A percentile compares a stretch with the other conserved stretches of the same genome.
These are phyloP conservation scores for Cercospora citrullina DNA, from an alignment of 2,329 filamentous ascomycete species.

Conservation along the genomic window DNA sequence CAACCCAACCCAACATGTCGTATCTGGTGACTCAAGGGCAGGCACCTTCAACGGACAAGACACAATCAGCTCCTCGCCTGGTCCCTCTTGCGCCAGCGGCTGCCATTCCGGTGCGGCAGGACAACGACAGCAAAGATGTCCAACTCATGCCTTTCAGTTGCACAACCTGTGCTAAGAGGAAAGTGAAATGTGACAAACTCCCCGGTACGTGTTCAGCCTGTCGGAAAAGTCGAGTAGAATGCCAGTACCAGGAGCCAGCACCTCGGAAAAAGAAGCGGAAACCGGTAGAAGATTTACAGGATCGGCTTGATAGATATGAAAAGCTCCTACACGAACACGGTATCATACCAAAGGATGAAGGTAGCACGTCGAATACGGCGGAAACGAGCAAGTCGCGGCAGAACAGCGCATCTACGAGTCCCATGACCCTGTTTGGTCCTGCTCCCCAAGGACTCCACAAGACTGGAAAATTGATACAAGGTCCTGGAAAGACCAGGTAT, in stretches of 20 bases:
- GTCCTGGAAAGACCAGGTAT: slow-evolving; percentile 45
- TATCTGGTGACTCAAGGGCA: slow-evolving; percentile 6
- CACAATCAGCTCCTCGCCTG: slow-evolving; percentile 7
- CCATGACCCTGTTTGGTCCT: background rate
- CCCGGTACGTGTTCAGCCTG: slow-evolving; percentile 39
- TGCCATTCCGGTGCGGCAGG: slow-evolving; percentile 6
- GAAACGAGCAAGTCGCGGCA: background rate
- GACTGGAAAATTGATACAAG: slow-evolving; percentile 28
- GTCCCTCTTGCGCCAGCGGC: slow-evolving; percentile 27
- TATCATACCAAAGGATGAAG: slow-evolving; percentile 30
- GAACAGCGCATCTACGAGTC: background rate
- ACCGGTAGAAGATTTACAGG: slow-evolving; percentile 36
- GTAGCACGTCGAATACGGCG: slow-evolving; percentile 1
- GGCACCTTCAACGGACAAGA: background rate
- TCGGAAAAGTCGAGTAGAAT: slow-evolving; percentile 40
- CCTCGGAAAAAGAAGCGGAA: slow-evolving; percentile 45
- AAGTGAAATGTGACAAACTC: slow-evolving; percentile 42
- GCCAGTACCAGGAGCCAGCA: slow-evolving; percentile 44
- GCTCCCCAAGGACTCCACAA: background rate
- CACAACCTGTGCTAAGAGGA: slow-evolving; percentile 40
- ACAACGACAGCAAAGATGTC: slow-evolving; percentile 13
- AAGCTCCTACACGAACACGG: slow-evolving; percentile 41
- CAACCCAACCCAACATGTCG: background rate
- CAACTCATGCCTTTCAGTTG: slow-evolving; percentile 36
- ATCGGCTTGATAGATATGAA: slow-evolving; percentile 46